A percentile compares a stretch with the other conserved stretches of the same genome.
Conservation (phyloP, 2,329 filamentous ascomycete species). For the Fusarium sp. region DNA sequence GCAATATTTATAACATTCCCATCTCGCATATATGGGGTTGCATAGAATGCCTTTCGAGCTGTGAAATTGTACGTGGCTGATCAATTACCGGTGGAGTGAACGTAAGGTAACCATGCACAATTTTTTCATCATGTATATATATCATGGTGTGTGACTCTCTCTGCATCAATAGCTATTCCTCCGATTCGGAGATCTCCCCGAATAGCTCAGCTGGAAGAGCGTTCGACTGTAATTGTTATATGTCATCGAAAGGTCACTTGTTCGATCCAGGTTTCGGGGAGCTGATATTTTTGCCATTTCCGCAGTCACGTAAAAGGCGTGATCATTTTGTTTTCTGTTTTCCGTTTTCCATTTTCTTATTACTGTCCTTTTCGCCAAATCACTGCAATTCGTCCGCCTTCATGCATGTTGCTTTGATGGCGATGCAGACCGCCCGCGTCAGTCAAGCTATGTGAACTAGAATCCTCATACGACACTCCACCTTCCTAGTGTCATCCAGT, state of each 20-base stretch:
- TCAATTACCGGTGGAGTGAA: not conserved
- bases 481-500: not conserved
- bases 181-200: slow-evolving; percentile 23
- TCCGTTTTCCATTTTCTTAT: too few species aligned
- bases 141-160: accelerated
- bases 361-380: too few species aligned
- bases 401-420: too few species aligned
- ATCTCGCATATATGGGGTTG: too few species aligned
- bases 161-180: slow-evolving; percentile 14
- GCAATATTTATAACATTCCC: too few species aligned
- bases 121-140: not conserved
- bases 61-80: too few species aligned
- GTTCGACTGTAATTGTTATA: slow-evolving; percentile 37
- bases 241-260: slow-evolving; percentile 38
- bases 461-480: accelerated
- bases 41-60: too few species aligned
- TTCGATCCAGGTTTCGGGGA: slow-evolving; percentile 41
- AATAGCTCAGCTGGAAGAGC: slow-evolving; percentile 42
- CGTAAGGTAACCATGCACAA: too few species aligned
- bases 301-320: too few species aligned
- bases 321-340: too few species aligned
- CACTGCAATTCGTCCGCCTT: too few species aligned
- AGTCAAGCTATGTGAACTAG: not conserved
- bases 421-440: too few species aligned
- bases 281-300: not conserved